Evolutionary conservation across 257 asterid species (phyloP).

Genomic region (Primulina huaijiensis): DNA sequence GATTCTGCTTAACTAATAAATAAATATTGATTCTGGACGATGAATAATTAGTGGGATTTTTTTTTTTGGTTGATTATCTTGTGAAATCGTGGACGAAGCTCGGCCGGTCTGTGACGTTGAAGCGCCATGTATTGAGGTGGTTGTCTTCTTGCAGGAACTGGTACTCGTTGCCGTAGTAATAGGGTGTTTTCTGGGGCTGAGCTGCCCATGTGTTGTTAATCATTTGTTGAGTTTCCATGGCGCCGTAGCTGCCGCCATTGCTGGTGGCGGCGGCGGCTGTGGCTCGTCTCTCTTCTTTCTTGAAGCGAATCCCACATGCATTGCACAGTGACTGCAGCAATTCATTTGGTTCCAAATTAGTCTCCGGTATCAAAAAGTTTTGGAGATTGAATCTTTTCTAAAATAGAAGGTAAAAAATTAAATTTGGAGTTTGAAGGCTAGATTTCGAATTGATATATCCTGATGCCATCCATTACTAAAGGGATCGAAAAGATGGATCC

Average conservation of each 20-base stretch:
- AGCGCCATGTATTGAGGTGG: constrained; percentile 48
- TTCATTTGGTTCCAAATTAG: not conserved
- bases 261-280: constrained; percentile 66
- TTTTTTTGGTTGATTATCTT: constrained; percentile 18
- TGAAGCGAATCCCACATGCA: constrained; percentile 95
- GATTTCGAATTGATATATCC: too few relatives aligned
- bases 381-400: too few relatives aligned
- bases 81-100: constrained; percentile 51
- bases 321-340: constrained; percentile 83
- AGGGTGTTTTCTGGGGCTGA: constrained; percentile 44
- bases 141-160: constrained; percentile 26
- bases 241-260: constrained; percentile 26
- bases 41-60: not conserved
- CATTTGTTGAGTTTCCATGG: constrained; percentile 43
- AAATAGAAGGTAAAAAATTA: too few relatives aligned
- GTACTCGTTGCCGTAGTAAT: constrained; percentile 41
- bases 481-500: not conserved
- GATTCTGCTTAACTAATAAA: not conserved
- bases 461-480: too few relatives aligned
- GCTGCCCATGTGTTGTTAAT: constrained; percentile 44
- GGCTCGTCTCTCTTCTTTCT: constrained; percentile 95
- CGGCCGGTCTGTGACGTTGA: constrained; percentile 49
- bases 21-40: not conserved
- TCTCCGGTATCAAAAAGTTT: too few relatives aligned
- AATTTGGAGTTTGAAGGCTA: too few relatives aligned